Evolutionary conservation across 2,329 filamentous ascomycete species (phyloP), one percentile per base, ranked within the genome.

Genomic region (Torrubiella hemipterigena): DNA sequence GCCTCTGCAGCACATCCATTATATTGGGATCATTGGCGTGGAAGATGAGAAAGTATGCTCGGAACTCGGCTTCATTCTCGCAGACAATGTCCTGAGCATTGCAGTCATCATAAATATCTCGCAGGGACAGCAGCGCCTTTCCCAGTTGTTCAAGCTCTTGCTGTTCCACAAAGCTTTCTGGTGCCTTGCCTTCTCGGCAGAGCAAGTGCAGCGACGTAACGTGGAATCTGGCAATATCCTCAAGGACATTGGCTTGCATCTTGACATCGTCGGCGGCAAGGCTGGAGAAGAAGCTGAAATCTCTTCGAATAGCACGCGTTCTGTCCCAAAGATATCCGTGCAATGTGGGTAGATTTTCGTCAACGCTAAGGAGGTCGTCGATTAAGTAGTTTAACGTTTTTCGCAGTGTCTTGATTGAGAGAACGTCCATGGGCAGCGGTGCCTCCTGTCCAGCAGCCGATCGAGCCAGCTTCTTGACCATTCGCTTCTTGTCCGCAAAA

Each of bases 301-400:
- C 77, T 38, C 76, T 69, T 16, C 77, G 70, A 34, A 81, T 73
- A 7, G 74, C 74, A 35, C 77, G 61, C 15, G 76, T 79, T 26
- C 77, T 63, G 46, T 81, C 76, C 74, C 77, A 80, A 2, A 81
- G 57, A 35, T 78, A 81, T 34, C 67, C 69, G 43, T 81, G 76
- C 26, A 71, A 55, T 5, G 52, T 43, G 1, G 69, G 61, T 6
- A 81, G 56, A 29, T 71, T 62, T 36, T 61, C 63, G 28, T 77
- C 69, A 5, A 63, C 54, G 24, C 58, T 59, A 27, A 81, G 54
- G 3, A 81, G 54, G 30, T 68, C 60, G 42, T 77, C 63, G 28
- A 81, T 59, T 4, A 81, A 56, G 41, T 81, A 80, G 45, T 78
- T 67, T 6, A 79, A 56, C 0, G 75, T 76, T 36, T 63, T 61